Conservation (phyloP, 73 alveolate species). For the Loxodes magnus region DNA sequence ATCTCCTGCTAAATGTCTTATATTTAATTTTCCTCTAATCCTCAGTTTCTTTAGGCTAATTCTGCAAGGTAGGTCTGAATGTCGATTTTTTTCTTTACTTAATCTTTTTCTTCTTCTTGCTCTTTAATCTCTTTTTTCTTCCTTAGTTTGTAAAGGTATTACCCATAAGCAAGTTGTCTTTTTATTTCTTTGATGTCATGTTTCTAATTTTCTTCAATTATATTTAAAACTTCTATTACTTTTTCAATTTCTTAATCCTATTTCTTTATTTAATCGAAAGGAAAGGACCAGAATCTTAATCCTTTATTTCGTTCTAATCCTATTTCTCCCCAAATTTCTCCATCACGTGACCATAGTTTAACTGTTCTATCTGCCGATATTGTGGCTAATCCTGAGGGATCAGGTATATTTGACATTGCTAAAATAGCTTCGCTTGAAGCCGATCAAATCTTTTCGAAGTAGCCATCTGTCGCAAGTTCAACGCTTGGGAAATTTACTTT, state of each 20-base stretch:
- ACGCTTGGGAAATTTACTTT: conserved; percentile 8
- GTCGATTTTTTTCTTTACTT: too few species aligned
- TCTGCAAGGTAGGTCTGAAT: too few species aligned
- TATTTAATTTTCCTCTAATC: too few species aligned
- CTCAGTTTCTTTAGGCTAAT: too few species aligned
- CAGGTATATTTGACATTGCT: conserved; percentile 26
- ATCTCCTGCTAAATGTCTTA: too few species aligned
- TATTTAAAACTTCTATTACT: conserved; percentile 42
- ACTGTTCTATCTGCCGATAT: conserved; percentile 39
- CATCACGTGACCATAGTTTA: conserved; percentile 47
- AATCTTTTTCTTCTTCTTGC: too few species aligned
- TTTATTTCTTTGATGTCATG: too few species aligned
- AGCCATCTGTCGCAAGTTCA: conserved; percentile 1
- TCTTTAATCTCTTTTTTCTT: too few species aligned
- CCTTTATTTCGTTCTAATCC: conserved; percentile 32
- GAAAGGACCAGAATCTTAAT: conserved; percentile 59
- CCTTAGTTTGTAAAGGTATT: too few species aligned
- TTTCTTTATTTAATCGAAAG: conserved; percentile 66
- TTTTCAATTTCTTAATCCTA: conserved; percentile 47
- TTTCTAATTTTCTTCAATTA: conserved; percentile 45
- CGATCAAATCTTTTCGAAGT: conserved; percentile 43
- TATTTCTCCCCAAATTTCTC: conserved; percentile 54
- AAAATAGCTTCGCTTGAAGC: conserved; percentile 38
- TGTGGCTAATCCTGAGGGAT: conserved; percentile 45
- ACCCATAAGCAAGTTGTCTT: too few species aligned